These are phyloP conservation scores for Fraxinus baroniana DNA, from an alignment of 305 asterid species.

Conservation along the genomic window DNA sequence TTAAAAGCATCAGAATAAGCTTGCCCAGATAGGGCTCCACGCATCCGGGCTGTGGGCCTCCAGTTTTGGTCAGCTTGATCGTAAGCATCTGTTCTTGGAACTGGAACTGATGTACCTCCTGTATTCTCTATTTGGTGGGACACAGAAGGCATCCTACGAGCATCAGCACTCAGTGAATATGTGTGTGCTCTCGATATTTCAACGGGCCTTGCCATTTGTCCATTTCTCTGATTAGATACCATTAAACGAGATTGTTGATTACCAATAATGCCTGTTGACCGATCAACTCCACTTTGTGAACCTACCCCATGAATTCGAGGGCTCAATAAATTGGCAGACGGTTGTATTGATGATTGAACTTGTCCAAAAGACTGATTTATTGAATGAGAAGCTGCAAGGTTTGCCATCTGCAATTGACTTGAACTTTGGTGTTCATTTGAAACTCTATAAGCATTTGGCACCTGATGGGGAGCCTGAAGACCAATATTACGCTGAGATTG, in stretches of 20 bases:
- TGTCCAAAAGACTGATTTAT: constrained; percentile 32
- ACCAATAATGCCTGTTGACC: constrained; percentile 21
- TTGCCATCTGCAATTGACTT: constrained; percentile 27
- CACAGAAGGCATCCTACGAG: constrained; percentile 25
- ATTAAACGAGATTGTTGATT: constrained; percentile 35
- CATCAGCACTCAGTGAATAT: constrained; percentile 29
- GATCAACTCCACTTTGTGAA: constrained; percentile 30
- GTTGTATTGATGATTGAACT: constrained; percentile 28
- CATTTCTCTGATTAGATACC: constrained; percentile 35
- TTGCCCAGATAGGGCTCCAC: constrained; percentile 82
- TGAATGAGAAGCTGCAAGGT: constrained; percentile 25
- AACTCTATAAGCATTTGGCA: constrained; percentile 34
- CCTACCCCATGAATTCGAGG: constrained; percentile 32
- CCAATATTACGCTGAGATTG: constrained; percentile 32
- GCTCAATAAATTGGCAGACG: constrained; percentile 27
- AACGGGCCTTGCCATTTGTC: constrained; percentile 30
- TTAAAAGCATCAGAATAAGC: constrained; percentile 59
- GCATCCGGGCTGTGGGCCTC: constrained; percentile 86
- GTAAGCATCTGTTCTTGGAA: constrained; percentile 26
- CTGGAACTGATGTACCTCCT: constrained; percentile 30
- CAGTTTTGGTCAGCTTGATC: constrained; percentile 49
- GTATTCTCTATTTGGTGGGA: constrained; percentile 34
- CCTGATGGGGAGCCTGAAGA: constrained; percentile 36
- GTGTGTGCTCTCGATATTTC: constrained; percentile 30
- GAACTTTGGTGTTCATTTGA: constrained; percentile 29